These are phyloP conservation scores for Coniochaeta sp. DNA, from an alignment of 2,329 filamentous ascomycete genomes.

Conservation along the genomic window DNA sequence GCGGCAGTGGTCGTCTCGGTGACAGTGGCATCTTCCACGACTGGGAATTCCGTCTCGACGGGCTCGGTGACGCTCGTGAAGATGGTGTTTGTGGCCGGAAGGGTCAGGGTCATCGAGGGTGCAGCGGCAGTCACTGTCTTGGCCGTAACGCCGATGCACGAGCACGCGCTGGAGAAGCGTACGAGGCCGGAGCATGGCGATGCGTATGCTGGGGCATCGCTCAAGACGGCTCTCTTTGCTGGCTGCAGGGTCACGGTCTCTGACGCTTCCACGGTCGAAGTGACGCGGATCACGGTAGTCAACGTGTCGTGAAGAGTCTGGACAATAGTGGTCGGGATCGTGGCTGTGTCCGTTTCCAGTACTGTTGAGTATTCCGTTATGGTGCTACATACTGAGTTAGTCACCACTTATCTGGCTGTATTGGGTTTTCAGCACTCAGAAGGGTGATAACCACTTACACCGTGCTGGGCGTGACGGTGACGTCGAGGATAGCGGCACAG, in stretches of 20 bases:
- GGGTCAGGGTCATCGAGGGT: background rate
- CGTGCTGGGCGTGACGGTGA: background rate
- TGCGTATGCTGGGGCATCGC: background rate
- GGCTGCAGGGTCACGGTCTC: background rate
- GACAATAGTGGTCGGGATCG: background rate
- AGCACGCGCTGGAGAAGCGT: slow-evolving; percentile 2
- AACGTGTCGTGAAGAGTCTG: background rate
- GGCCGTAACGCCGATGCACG: slow-evolving; percentile 2
- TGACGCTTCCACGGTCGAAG: background rate
- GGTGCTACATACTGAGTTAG: background rate
- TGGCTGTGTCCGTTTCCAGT: background rate
- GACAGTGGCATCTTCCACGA: background rate
- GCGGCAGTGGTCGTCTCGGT: background rate
- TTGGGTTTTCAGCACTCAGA: too few species aligned
- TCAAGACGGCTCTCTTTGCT: background rate
- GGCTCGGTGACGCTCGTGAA: background rate
- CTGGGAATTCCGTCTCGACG: background rate
- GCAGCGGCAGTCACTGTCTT: slow-evolving; percentile 1
- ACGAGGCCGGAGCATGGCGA: background rate
- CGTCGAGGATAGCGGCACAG: background rate
- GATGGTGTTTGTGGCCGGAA: background rate
- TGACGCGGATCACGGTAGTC: background rate
- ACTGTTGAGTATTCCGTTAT: background rate
- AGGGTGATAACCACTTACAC: background rate
- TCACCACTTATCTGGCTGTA: background rate